Conservation (phyloP, 208 protist species). For the Trypanosoma platydactyli region DNA sequence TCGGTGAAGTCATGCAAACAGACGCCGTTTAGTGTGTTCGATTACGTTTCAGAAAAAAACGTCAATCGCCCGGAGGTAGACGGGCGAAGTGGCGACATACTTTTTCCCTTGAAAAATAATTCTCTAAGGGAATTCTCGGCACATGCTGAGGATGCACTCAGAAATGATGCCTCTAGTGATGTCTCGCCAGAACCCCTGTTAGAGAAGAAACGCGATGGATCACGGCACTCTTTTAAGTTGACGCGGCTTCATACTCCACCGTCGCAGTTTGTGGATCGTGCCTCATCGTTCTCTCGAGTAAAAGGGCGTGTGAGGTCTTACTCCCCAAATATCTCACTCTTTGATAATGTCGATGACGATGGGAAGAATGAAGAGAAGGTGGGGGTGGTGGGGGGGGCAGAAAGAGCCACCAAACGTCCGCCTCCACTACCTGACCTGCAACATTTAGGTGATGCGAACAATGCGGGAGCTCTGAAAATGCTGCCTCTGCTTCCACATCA, state of each 20-base stretch:
- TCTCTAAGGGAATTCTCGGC: background rate
- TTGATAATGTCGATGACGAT: background rate
- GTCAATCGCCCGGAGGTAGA: too few relatives aligned
- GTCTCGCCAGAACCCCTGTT: slow-evolving; percentile 27
- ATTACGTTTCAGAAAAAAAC: too few relatives aligned
- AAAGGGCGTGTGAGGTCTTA: background rate
- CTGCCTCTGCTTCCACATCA: too few relatives aligned
- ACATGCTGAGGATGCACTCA: background rate
- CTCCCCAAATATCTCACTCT: too few relatives aligned
- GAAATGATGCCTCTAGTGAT: too few relatives aligned
- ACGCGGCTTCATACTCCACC: slow-evolving; percentile 45
- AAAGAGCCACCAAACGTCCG: too few relatives aligned
- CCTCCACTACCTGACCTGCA: too few relatives aligned
- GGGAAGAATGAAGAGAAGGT: slow-evolving; percentile 12
- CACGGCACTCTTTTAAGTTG: slow-evolving; percentile 33
- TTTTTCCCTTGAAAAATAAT: background rate
- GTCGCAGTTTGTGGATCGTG: slow-evolving; percentile 23
- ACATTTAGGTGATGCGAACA: too few relatives aligned
- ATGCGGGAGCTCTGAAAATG: too few relatives aligned
- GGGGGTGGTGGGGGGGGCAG: background rate
- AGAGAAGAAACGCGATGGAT: slow-evolving; percentile 33
- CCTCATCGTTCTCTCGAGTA: background rate
- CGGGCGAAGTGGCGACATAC: too few relatives aligned
- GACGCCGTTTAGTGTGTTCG: too few relatives aligned
- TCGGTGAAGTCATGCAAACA: too few relatives aligned